Evolutionary conservation across 78 protist species (phyloP), one percentile per base, ranked within the genome.

Genomic region (Dictyostelium firmibasis): DNA sequence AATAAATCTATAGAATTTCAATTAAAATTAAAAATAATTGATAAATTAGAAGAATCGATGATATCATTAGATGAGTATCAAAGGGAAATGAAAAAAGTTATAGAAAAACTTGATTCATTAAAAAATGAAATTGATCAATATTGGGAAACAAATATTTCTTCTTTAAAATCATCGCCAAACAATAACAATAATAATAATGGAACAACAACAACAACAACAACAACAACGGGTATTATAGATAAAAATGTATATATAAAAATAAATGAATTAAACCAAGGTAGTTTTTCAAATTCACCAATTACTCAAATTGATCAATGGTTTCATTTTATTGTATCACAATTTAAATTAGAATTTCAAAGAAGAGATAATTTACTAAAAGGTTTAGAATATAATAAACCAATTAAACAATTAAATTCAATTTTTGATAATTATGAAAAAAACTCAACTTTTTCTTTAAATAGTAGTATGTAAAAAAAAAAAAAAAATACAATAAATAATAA

Each of bases 261-360:
- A 13, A 41, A n/a, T 41, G 83, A 77, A 25, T 25, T 77, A n/a
- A 77, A 77, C 41, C 60, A 23, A 41, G 83, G 83, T 4, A 41
- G 64, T 41, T 77, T n/a, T 25, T 31, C 33, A 10, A 23, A 35
- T 25, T n/a, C 83, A 77, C 31, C 83, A 20, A 41, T 77, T 6
- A 41, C 83, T 23, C 83, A 77, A 41, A 43, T 77, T n/a, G 83
- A 77, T 77, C 64, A 77, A n/a, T 77, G 83, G 83, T 77, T 77
- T n/a, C 50, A 77, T 41, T 77, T 31, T 41, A 77, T 77, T 77
- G 57, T 77, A n/a, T 41, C 23, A 36, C 43, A n/a, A 41, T 77
- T 41, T 43, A 77, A 77, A 35, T 41, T 77, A 18, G 83, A 77
- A n/a, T 77, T 11, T 7, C 50, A 38, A 77, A 77, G 83, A 77